These are phyloP conservation scores for Piloderma croceum DNA, from an alignment of 768 basidiomycete species.

Conservation along the genomic window DNA sequence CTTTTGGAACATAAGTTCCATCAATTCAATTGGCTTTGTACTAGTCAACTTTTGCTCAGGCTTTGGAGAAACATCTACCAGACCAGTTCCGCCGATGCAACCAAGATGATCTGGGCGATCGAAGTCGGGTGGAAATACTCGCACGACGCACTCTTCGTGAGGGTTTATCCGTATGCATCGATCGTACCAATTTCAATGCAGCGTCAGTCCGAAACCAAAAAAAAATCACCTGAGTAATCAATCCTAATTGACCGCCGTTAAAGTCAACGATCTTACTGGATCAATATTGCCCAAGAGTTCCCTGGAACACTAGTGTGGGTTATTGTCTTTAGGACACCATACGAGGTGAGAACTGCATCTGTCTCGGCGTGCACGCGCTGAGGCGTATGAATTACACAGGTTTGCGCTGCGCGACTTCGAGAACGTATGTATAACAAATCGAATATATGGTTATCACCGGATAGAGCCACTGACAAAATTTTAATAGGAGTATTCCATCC, in stretches of 20 bases:
- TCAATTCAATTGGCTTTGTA: too few relatives aligned
- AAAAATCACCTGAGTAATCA: slow-evolving; percentile 1
- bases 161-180: slow-evolving; percentile 73
- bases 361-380: background rate
- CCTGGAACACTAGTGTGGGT: slow-evolving; percentile 62
- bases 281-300: slow-evolving; percentile 61
- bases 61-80: slow-evolving; percentile 48
- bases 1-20: too few relatives aligned
- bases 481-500: slow-evolving; percentile 64
- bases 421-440: slow-evolving; percentile 49
- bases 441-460: background rate
- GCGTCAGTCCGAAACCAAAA: slow-evolving; percentile 36
- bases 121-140: slow-evolving; percentile 58
- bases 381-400: slow-evolving; percentile 33
- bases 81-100: slow-evolving; percentile 67
- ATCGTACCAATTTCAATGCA: slow-evolving; percentile 71
- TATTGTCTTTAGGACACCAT: slow-evolving; percentile 74
- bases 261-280: slow-evolving; percentile 74
- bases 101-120: slow-evolving; percentile 73
- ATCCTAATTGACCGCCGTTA: slow-evolving; percentile 4
- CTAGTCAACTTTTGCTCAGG: slow-evolving; percentile 69
- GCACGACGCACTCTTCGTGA: slow-evolving; percentile 45
- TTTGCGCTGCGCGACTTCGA: slow-evolving; percentile 56
- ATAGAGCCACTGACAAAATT: background rate
- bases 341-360: slow-evolving; percentile 44